Base-by-base conservation (phyloP, 306 rosid genomes). In the Amphicarpaea edgeworthii region DNA sequence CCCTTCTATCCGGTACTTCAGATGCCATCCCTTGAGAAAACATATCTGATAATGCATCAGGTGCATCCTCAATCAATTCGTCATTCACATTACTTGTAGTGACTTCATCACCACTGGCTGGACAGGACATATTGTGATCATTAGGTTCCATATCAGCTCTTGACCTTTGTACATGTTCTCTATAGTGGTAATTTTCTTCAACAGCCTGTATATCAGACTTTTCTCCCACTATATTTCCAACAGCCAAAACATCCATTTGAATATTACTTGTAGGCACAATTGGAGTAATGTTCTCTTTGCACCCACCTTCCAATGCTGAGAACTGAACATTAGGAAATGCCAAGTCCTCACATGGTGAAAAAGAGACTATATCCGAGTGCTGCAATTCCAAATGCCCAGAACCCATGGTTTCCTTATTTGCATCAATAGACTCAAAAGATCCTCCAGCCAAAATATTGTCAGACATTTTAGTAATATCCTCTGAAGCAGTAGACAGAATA, bases 1-100 rank as follows among this genome's bases (percentile, higher is more conserved):
- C 68, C 61, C 37, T 49, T 57, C 53, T 26, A 72, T 76, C 89
- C 11, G 72, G 79, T 45, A 74, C 83, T 67, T 84, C 82, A 70
- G 85, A 62, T 66, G 65, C 16, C 51, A 78, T 83, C 64, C 87
- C 91, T 61, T 76, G 83, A 79, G 88, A 81, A 86, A 55, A 79
- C 21, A 67, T 49, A 65, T 78, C 79, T 7, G 85, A 80, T 58
- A 73, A 66, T 58, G 67, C 70, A 76, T 67, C 82, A 70, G 84
- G 79, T 21, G 72, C 64, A 73, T 77, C 74, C 64, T 83, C 89
- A 80, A 66, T 51, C 65, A 82, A 82, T 77, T 91, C 93, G 66
- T 76, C 83, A 61, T 57, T 63, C 43, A 85, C 77, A 81, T 84
- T 77, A 73, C 85, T 68, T 24, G 80, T 47, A 21, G 80, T 76